Base-by-base conservation (phyloP, 73 alveolate species). In the Blepharisma stoltei region DNA sequence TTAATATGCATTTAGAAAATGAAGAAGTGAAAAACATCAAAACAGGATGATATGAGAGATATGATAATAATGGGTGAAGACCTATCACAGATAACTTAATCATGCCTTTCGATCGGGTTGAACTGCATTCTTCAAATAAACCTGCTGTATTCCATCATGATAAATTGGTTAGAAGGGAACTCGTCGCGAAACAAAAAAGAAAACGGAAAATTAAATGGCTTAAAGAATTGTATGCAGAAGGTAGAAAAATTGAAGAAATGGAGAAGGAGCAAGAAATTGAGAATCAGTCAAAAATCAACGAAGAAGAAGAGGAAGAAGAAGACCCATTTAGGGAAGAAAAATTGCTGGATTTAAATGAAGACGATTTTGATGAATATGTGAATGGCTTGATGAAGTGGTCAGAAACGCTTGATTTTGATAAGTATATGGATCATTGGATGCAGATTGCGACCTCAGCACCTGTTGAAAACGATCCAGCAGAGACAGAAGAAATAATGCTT, bases 61-160 rank as follows among this genome's bases (percentile, higher is more conserved):
- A 73, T 38, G 98, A 93, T 67, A 93, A 93, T 78, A 93, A 93
- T 77, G 98, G 98, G 14, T 93, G 98, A 95, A 87, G 98, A 82
- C 98, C 96, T 7, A 92, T 89, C 49, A 71, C 54, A 0, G 54
- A 46, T 20, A 38, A 82, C 82, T 65, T 44, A 27, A 20, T 18
- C 55, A 67, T 9, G 32, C 49, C 32, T 55, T 6, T 20, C 50
- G 98, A 93, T 70, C 48, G 71, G 18, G 94, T 93, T 11, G 98
- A 93, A 78, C 55, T 88, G 37, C 68, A 85, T 41, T 82, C 98
- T 11, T 91, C 96, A 7, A 85, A 83, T 32, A 87, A 89, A 55
- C 83, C 92, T 38, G 83, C 85, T 81, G 81, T 84, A 70, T 93
- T 86, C 79, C 98, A 93, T 78, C 84, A 47, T 83, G 86, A 86